Base-by-base conservation (phyloP, 306 rosid genomes). In the Vicia sativa region DNA sequence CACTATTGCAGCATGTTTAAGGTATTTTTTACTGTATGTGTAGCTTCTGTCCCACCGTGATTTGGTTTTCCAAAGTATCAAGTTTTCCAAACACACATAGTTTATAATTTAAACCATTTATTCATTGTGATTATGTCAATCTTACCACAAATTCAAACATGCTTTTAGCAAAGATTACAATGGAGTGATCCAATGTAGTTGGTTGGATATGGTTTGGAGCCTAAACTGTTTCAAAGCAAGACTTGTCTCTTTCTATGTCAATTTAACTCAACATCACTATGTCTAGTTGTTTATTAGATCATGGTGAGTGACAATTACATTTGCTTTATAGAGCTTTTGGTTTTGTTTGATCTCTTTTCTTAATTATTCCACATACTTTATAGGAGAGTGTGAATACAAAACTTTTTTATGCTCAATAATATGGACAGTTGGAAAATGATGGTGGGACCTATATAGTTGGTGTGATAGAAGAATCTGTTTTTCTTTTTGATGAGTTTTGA, bases 391-490 rank as follows among this genome's bases (percentile, higher is more conserved):
- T 77, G 81, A 71, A 44, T 43, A n/a, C 67, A 74, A 71, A 68
- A 35, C 54, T 49, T 57, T 79, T 74, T 74, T 45, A 31, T 75
- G 70, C 54, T 41, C 55, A 37, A 35, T 62, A 8, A 37, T 62
- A 9, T 75, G 76, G 84, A 68, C 79, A 68, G 74, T 71, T 67
- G 79, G 79, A 23, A 70, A 59, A 65, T 68, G 77, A 29, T 80
- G 80, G 87, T 88, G 93, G 92, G 92, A 84, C 83, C 90, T 89
- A 85, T 77, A 81, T 79, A 74, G 75, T 73, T 73, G 65, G 62
- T 76, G 68, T 60, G 70, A 56, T 63, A 76, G 79, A 66, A 84
- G 78, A 44, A 77, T 83, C 57, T 70, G n/a, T 21, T 57, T 45
- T 41, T 43, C 70, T 70, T 70, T 78, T 72, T 72, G 73, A 67